These are phyloP conservation scores for Teratosphaeria nubilosa DNA, from an alignment of 2,329 filamentous ascomycete genomes.

Conservation along the genomic window DNA sequence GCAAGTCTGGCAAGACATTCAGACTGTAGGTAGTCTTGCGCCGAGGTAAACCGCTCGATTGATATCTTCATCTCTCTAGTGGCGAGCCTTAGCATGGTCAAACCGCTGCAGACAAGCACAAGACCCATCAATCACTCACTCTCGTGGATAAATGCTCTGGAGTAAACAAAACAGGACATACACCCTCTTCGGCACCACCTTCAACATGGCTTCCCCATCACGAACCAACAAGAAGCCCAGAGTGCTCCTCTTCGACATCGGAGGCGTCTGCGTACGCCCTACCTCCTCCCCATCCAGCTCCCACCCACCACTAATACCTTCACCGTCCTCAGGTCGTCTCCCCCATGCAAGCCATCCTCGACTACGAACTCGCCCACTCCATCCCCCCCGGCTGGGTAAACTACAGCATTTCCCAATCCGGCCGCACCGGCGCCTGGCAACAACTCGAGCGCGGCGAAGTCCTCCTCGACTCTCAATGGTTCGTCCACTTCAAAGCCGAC, in stretches of 20 bases:
- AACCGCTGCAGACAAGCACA: not conserved
- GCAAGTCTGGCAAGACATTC: not conserved
- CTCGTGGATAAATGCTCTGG: constrained; percentile 3
- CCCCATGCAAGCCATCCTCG: constrained; percentile 84
- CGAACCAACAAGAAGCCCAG: constrained; percentile 40
- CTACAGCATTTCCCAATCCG: constrained; percentile 69
- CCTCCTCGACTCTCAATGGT: constrained; percentile 64
- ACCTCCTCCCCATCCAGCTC: not conserved
- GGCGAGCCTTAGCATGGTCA: not conserved
- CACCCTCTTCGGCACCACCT: constrained; percentile 12
- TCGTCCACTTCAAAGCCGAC: constrained; percentile 63
- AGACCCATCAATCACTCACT: not conserved
- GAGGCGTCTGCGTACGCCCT: constrained; percentile 72
- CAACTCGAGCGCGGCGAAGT: constrained; percentile 77
- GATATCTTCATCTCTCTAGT: not conserved
- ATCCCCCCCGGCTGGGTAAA: constrained; percentile 90
- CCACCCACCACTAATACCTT: not conserved
- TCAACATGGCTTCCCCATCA: constrained; percentile 13
- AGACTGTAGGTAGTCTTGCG: not conserved
- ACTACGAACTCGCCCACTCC: constrained; percentile 67
- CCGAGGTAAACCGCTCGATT: not conserved
- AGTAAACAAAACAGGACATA: constrained; percentile 13
- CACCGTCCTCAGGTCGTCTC: constrained; percentile 60
- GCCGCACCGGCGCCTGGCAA: constrained; percentile 78
- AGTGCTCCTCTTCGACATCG: constrained; percentile 86